Evolutionary conservation across 176 grass and related monocot genomes (phyloP), one percentile per base, ranked within the genome.

Genomic region (Secale cereale): DNA sequence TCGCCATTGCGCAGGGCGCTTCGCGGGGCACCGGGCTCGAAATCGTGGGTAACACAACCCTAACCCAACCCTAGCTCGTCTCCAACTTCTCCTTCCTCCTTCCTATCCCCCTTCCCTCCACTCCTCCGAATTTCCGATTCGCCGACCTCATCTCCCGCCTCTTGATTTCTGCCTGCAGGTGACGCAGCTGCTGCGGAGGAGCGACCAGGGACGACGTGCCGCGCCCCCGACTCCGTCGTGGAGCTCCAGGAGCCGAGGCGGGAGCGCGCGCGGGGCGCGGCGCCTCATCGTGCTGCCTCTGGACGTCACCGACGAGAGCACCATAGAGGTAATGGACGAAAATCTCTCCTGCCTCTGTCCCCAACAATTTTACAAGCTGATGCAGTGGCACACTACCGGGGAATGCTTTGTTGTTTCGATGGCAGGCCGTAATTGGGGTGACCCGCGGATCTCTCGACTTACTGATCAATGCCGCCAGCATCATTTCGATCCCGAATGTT

Each of bases 1-100:
- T 1, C 31, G 89, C 92, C 78, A 89, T 97, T 92, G 92, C 92
- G 80, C 94, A 94, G 83, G 90, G 92, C 86, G 86, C 92, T 43
- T 92, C 90, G 3, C 79, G 92, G 71, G 90, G 92, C 70, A 89
- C 92, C 78, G 92, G 92, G 45, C 95, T 94, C 70, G 84, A 97
- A 84, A 91, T 97, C 46, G 94, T 97, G 71, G 87, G 92, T 63
- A 16, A 2, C 64, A 35, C 45, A 57, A 9, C 52, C 19, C 52
- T 20, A 57, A 57, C 19, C 6, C 52, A 22, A 57, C 19, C 54
- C 54, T 15, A 57, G 54, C 19, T 57, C 8, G 14, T 48, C 13
- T 25, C 37, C 36, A 61, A 19, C 17, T 10, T 54, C 23, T 15
- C 6, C 19, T n/a, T 59, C 54, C 43, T 45, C 39, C 8, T n/a